These are phyloP conservation scores for Pseudozyma tsukubaensis DNA, from an alignment of 1,284 basidiomycete genomes.

Conservation along the genomic window DNA sequence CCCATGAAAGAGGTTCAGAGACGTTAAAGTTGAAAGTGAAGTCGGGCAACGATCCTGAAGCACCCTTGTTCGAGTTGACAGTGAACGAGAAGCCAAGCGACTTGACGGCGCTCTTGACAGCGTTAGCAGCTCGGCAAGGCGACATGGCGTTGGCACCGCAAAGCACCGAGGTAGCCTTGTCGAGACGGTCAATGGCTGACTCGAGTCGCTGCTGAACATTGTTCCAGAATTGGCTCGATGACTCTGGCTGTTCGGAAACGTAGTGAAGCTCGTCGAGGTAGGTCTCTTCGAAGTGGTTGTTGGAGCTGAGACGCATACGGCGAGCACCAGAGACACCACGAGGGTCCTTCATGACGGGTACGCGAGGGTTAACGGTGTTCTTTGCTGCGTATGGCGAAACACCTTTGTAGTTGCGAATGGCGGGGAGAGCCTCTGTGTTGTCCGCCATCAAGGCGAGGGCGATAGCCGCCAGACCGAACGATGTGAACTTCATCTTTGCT, in stretches of 20 bases:
- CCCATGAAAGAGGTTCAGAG: conserved; percentile 42
- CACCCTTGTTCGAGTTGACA: conserved; percentile 14
- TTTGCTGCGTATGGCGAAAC: conserved; percentile 41
- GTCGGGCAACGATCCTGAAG: conserved; percentile 20
- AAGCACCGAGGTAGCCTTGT: conserved; percentile 28
- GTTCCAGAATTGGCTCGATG: conserved; percentile 44
- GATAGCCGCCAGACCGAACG: conserved; percentile 45
- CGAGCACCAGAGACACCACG: conserved; percentile 32
- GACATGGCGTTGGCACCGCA: conserved; percentile 33
- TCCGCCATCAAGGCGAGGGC: conserved; percentile 46
- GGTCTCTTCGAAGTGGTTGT: conserved; percentile 41
- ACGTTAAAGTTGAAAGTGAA: conserved; percentile 51
- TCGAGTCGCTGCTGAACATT: conserved; percentile 46
- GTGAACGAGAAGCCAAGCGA: conserved; percentile 46
- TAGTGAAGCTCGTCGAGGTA: conserved; percentile 52
- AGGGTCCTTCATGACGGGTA: conserved; percentile 39
- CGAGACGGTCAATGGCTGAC: conserved; percentile 38
- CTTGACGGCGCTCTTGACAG: conserved; percentile 42
- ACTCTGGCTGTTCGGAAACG: conserved; percentile 21
- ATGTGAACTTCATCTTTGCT: conserved; percentile 46
- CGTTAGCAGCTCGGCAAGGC: conserved; percentile 29
- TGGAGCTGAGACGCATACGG: conserved; percentile 45
- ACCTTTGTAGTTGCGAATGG: conserved; percentile 45
- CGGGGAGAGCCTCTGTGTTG: conserved; percentile 44
- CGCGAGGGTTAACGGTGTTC: conserved; percentile 22